A percentile compares a stretch with the other conserved stretches of the same genome.
phyloP scores from a whole-genome alignment of 176 grass and related monocot species.

The Alloteropsis semialata region DNA sequence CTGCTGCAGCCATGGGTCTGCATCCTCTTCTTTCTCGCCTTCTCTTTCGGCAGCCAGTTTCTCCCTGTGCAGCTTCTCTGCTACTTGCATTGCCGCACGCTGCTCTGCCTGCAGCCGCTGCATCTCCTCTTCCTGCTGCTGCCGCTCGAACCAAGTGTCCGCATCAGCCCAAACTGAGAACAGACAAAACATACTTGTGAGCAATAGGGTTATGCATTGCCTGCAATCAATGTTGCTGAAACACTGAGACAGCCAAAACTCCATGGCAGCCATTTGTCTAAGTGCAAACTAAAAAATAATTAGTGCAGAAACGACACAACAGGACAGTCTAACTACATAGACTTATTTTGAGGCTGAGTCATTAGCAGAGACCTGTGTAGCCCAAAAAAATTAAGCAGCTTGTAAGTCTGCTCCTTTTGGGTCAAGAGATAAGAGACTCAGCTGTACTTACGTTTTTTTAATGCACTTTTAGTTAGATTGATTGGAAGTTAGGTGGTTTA shows the following conservation, averaged over 20 bases:
- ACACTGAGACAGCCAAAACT: too few species aligned
- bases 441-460: too few species aligned
- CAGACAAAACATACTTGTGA: background rate
- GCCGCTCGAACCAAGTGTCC: background rate
- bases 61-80: conserved; percentile 82
- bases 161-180: too few species aligned
- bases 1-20: conserved; percentile 76
- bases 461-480: too few species aligned
- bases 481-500: too few species aligned
- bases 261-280: too few species aligned
- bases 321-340: background rate
- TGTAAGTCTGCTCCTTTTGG: too few species aligned
- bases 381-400: too few species aligned
- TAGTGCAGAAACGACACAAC: background rate
- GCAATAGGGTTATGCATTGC: background rate
- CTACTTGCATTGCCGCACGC: conserved; percentile 77
- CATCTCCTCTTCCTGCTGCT: too few species aligned
- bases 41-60: conserved; percentile 72
- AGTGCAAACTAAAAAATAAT: too few species aligned
- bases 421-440: too few species aligned
- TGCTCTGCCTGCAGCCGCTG: conserved; percentile 78
- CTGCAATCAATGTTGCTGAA: too few species aligned
- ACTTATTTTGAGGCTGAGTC: background rate
- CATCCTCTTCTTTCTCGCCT: conserved; percentile 85
- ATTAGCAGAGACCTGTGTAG: background rate